These are phyloP conservation scores for Lanmaoa pseudosensibilis DNA, from an alignment of 768 basidiomycete genomes.

Conservation along the genomic window DNA sequence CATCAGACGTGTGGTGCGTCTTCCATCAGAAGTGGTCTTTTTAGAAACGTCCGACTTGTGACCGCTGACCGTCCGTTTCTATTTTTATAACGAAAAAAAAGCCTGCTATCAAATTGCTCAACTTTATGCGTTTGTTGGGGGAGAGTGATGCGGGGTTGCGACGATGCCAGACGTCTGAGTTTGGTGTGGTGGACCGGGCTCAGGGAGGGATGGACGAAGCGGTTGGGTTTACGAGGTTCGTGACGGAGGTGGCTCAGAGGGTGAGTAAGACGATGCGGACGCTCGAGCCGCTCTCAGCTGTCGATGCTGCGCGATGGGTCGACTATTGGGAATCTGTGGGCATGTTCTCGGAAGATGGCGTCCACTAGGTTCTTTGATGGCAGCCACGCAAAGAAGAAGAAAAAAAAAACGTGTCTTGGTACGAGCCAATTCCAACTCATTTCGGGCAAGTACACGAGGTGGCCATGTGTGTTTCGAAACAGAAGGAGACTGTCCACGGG, in stretches of 20 bases:
- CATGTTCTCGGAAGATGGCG: conserved; percentile 17
- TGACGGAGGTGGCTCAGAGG: conserved; percentile 28
- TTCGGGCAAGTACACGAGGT: background rate
- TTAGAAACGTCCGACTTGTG: conserved; percentile 36
- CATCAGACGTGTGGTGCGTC: conserved; percentile 31
- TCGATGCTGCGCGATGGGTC: conserved; percentile 37
- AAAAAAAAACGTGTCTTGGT: background rate
- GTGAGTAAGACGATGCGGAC: conserved; percentile 37
- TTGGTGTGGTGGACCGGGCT: no score
- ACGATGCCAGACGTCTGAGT: background rate
- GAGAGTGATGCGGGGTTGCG: conserved; percentile 15
- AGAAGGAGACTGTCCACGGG: background rate
- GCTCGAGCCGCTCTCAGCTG: conserved; percentile 25
- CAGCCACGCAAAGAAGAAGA: background rate
- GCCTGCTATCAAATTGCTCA: conserved; percentile 37
- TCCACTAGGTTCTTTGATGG: background rate
- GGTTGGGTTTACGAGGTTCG: conserved; percentile 15
- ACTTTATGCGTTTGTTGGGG: conserved; percentile 27
- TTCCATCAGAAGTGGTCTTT: conserved; percentile 19
- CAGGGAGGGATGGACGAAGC: background rate
- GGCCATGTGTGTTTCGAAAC: background rate
- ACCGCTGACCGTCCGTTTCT: background rate
- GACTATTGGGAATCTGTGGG: conserved; percentile 38
- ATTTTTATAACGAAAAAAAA: background rate
- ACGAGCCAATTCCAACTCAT: background rate